Percentiles rank a stretch among this genome's conserved stretches.
Evolutionary conservation across 805 yeast genomes (phyloP).

Genomic region (Hermanozyma aechmeae): DNA sequence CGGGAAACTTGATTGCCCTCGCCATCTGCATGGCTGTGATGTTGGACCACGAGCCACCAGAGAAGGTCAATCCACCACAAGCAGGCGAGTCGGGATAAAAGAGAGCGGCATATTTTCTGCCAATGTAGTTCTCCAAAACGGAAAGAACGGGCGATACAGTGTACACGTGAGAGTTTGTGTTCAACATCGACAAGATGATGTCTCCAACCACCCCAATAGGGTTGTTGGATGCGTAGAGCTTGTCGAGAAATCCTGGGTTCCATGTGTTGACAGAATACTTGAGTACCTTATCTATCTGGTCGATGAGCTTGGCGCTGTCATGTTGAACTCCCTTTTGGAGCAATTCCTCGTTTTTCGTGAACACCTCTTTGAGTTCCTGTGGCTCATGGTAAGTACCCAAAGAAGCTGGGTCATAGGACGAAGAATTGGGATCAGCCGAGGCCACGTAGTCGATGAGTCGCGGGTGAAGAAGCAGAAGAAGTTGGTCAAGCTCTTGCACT

Average conservation of each 20-base stretch:
- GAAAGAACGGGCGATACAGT: slow-evolving; percentile 79
- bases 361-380: slow-evolving; percentile 25
- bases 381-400: slow-evolving; percentile 52
- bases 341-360: slow-evolving; percentile 25
- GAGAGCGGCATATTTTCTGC: slow-evolving; percentile 55
- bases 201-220: slow-evolving; percentile 78
- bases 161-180: slow-evolving; percentile 80
- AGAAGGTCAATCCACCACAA: slow-evolving; percentile 77
- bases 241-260: slow-evolving; percentile 82
- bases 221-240: slow-evolving; percentile 76
- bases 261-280: slow-evolving; percentile 71
- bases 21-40: slow-evolving; percentile 75
- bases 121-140: slow-evolving; percentile 61
- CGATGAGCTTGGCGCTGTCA: slow-evolving; percentile 32
- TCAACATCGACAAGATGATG: slow-evolving; percentile 53
- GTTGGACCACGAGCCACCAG: slow-evolving; percentile 86
- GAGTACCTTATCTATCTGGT: slow-evolving; percentile 46
- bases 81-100: slow-evolving; percentile 39
- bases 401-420: slow-evolving; percentile 24
- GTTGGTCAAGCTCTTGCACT: slow-evolving; percentile 45
- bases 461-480: slow-evolving; percentile 43
- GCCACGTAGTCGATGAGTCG: slow-evolving; percentile 44
- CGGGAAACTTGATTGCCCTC: slow-evolving; percentile 55
- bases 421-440: slow-evolving; percentile 30
- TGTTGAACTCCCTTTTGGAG: slow-evolving; percentile 21